Base-by-base conservation (phyloP, 2,329 filamentous ascomycete species). In the Coleophoma cylindrospora region DNA sequence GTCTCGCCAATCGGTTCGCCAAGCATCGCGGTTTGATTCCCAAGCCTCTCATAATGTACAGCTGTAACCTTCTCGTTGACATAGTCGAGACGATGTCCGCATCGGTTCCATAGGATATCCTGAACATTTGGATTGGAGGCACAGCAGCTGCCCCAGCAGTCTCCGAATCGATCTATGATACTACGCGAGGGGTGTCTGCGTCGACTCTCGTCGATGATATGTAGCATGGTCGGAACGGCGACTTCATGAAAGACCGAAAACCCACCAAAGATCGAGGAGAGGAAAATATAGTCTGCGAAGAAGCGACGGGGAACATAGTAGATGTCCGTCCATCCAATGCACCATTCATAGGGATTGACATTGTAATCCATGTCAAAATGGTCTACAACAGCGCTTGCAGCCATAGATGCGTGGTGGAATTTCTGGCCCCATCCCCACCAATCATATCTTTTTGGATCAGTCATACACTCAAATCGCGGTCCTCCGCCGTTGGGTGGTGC, bases 271-370 rank as follows among this genome's bases (percentile, higher is more conserved):
- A 65, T 46, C n/a, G 54, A 48, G 9, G 58, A 47, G 3, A 67
- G 56, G 40, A 57, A 53, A 34, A 66, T 61, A 33, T 53, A 67
- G 50, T 67, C 65, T 33, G 52, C 51, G 47, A 67, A 67, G 53
- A 63, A 63, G 33, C 59, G 60, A 22, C 62, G 58, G 6, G 65
- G 65, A 33, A 67, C 53, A 55, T 63, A 67, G 55, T 65, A 67
- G 12, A 67, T 65, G 40, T 67, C 65, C 4, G 57, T 59, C 65
- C 65, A 67, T 22, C 64, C 64, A 10, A 60, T 51, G 47, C 64
- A 66, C 47, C 57, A 66, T 52, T 66, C 60, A 8, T 54, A 22
- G 10, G 47, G 43, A 38, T 60, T 43, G 34, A 61, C 53, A 3
- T 34, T 54, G 57, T 60, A 64, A 33, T 61, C 56, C 10, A 58